Base-by-base conservation (phyloP, 441 rosid genomes). In the Omphalea diandra region DNA sequence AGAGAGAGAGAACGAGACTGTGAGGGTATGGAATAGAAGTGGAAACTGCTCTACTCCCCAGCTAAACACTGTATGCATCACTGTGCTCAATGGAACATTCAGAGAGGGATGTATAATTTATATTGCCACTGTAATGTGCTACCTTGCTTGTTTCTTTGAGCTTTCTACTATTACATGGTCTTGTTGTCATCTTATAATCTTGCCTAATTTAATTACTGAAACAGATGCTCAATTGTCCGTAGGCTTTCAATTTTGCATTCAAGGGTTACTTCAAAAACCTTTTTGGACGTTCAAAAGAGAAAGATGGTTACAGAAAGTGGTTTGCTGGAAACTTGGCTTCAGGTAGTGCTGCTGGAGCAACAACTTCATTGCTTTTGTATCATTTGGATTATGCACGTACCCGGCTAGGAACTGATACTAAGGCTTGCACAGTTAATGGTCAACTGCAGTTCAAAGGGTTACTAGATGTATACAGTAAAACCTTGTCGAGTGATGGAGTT, bases 161-260 rank as follows among this genome's bases (percentile, higher is more conserved):
- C 15, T 40, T 4, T 64, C n/a, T 18, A 31, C 11, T 17, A 33
- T 52, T 52, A 36, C n/a, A 20, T 55, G 38, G 22, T 55, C 53
- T 41, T 44, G 35, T 65, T 47, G 7, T 36, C 26, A 33, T 50
- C 11, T 47, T 31, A 32, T 54, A 36, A 3, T 46, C 53, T 58
- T 67, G 65, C 73, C 81, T 82, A 73, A 76, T 82, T 58, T 78
- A 63, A 46, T 75, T 73, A 72, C 81, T 86, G 75, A 86, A 83
- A 73, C 87, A 79, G 87, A 84, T 73, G 75, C 80, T 83, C 72
- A 70, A 74, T 85, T 94, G 79, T 85, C 81, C 81, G 31, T 86
- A 90, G 98, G 98, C 97, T 75, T 94, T 89, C 88, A 92, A 92
- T 86, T 90, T 94, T 77, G 98, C 98, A 67, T 90, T 89, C 75